Evolutionary conservation across 2,329 filamentous ascomycete genomes (phyloP).

Genomic region (Colletotrichum shisoi): DNA sequence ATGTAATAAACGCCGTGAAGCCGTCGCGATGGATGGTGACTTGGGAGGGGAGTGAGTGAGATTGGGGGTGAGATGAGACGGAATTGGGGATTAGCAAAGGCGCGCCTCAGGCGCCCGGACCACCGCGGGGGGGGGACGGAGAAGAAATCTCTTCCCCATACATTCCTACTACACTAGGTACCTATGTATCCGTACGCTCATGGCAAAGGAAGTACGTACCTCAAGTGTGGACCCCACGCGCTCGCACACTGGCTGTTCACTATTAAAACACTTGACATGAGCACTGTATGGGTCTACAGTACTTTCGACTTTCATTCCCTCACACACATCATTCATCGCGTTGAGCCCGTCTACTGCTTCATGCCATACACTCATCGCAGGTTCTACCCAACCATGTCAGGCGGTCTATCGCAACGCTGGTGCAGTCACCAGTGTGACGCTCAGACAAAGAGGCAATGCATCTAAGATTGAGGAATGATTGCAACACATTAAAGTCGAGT

Average conservation of each 20-base stretch:
- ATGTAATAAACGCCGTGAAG: background rate
- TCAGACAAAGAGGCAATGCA: too few relatives aligned
- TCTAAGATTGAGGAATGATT: background rate
- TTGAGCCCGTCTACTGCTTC: too few relatives aligned
- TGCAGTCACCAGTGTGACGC: too few relatives aligned
- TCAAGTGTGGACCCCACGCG: background rate
- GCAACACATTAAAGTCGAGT: background rate
- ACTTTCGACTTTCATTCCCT: background rate
- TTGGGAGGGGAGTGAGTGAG: background rate
- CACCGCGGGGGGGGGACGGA: constrained; percentile 10
- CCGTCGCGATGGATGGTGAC: constrained; percentile 5
- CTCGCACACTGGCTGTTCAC: background rate
- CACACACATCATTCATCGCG: too few relatives aligned
- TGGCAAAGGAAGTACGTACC: too few relatives aligned
- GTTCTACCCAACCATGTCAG: too few relatives aligned
- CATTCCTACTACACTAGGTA: too few relatives aligned
- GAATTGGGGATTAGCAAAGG: constrained; percentile 14
- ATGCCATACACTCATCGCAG: too few relatives aligned
- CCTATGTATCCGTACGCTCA: too few relatives aligned
- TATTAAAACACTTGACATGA: background rate
- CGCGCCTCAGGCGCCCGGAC: constrained; percentile 24
- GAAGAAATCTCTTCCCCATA: too few relatives aligned
- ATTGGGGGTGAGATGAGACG: constrained; percentile 16
- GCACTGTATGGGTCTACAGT: background rate
- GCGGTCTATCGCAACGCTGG: too few relatives aligned